These are phyloP conservation scores for Pichia occidentalis DNA, from an alignment of 805 yeast genomes.

Conservation along the genomic window DNA sequence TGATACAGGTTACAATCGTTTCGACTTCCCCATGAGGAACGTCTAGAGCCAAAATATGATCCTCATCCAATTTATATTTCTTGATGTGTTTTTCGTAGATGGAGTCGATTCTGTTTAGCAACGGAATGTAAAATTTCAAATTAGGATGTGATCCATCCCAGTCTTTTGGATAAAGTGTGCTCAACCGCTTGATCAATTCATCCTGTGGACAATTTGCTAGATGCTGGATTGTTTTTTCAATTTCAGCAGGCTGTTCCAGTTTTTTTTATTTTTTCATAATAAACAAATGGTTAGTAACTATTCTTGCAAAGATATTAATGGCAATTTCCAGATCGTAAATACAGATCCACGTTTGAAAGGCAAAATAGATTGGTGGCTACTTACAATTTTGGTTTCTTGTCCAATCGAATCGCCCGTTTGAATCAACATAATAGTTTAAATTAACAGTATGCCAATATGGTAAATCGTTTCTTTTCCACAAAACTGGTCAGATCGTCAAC, in stretches of 20 bases:
- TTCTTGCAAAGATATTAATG: no score
- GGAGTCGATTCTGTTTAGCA: constrained; percentile 68
- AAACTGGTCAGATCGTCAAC: no score
- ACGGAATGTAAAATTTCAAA: constrained; percentile 68
- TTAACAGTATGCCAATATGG: background rate
- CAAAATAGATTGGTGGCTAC: no score
- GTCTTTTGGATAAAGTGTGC: constrained; percentile 17
- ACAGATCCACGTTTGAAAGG: no score
- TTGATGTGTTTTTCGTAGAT: constrained; percentile 48
- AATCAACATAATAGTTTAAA: background rate
- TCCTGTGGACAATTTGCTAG: constrained; percentile 17
- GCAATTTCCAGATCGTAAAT: no score
- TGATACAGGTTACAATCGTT: constrained; percentile 45
- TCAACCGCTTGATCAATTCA: constrained; percentile 19
- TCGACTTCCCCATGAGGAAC: constrained; percentile 42
- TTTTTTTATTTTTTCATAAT: background rate
- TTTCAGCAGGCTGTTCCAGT: constrained; percentile 16
- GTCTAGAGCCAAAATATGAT: constrained; percentile 39
- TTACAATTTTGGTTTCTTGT: background rate
- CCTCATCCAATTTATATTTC: constrained; percentile 46
- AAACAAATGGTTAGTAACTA: background rate
- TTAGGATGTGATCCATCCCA: constrained; percentile 37
- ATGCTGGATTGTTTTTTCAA: constrained; percentile 14
- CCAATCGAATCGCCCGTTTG: background rate
- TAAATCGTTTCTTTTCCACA: no score